Percentiles rank a stretch among this genome's conserved stretches.
Evolutionary conservation across 2,329 filamentous ascomycete genomes (phyloP).

Genomic region (Cercospora berteroae): DNA sequence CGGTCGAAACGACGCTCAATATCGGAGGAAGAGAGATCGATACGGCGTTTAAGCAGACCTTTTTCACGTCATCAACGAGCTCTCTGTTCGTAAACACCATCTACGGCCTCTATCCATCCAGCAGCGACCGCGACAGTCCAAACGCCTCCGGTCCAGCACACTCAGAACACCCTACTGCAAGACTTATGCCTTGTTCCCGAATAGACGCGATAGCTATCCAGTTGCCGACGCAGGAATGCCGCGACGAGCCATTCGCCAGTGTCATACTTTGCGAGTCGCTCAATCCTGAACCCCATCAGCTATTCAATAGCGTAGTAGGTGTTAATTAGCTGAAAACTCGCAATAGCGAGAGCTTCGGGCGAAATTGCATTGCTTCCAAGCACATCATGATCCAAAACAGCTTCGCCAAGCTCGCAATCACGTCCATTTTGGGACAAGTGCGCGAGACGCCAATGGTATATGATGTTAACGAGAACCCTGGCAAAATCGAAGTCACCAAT

Average conservation of each 20-base stretch:
- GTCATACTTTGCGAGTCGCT: not conserved
- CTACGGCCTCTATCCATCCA: too few relatives aligned
- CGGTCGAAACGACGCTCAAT: too few relatives aligned
- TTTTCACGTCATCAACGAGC: too few relatives aligned
- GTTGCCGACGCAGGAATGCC: too few relatives aligned
- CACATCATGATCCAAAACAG: not conserved
- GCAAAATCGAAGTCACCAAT: not conserved
- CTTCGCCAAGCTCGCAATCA: not conserved
- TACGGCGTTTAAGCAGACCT: too few relatives aligned
- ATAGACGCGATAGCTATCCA: too few relatives aligned
- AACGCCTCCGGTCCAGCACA: too few relatives aligned
- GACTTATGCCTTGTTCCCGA: too few relatives aligned
- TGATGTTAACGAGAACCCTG: not conserved
- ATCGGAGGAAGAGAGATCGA: too few relatives aligned
- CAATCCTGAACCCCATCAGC: not conserved
- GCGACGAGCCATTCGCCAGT: not conserved
- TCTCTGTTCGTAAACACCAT: too few relatives aligned
- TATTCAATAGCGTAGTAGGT: not conserved
- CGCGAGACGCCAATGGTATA: not conserved
- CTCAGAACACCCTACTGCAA: too few relatives aligned
- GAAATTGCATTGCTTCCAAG: not conserved
- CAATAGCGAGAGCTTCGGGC: not conserved
- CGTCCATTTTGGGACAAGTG: constrained; percentile 4
- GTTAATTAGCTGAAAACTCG: not conserved
- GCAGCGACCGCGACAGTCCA: too few relatives aligned